Base-by-base conservation (phyloP, 1,284 basidiomycete genomes). In the Rhodofomes roseus region DNA sequence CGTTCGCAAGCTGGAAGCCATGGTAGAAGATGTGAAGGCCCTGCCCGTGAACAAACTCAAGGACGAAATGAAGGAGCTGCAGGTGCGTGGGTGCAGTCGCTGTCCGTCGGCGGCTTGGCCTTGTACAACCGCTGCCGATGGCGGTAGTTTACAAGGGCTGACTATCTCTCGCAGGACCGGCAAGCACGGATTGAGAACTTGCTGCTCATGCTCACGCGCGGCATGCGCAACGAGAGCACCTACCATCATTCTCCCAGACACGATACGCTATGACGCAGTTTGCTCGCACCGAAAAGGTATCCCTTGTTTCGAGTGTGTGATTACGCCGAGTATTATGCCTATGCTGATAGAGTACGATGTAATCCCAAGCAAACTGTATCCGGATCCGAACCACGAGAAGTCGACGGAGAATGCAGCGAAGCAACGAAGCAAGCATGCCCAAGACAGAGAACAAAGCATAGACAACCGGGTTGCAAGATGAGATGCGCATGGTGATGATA, bases 1-100 rank as follows among this genome's bases (percentile, higher is more conserved):
- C 25, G 67, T 86, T 50, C 81, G 74, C 63, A 79, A 78, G 59
- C 70, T 92, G 48, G 87, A 90, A 71, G 71, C 73, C 34, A 67
- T 89, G 61, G 68, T 90, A 58, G 86, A 89, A 50, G 83, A 85
- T 55, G 79, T 87, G 55, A 78, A 79, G 36, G 77, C 80, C 54
- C 66, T 90, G 58, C 88, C 89, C 2, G 81, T 90, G 31, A 79
- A 81, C 40, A 79, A 73, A 63, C 74, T 93, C 54, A 85, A 83
- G 71, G 86, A 88, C 5, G 90, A 93, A 70, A 88, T 92, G 81
- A 89, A 86, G 69, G 90, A 92, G 68, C 73, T 92, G 51, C 89
- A 90, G 79, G 89, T 88, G 57, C 58, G 79, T 62, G 12, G 2
- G 29, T 18, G 29, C 34, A n/a, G 4, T 20, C 5, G 23, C 29